Percentiles rank a stretch among this genome's conserved stretches.
Evolutionary conservation across 805 yeast genomes (phyloP).

Genomic region (Kazachstania viticola): DNA sequence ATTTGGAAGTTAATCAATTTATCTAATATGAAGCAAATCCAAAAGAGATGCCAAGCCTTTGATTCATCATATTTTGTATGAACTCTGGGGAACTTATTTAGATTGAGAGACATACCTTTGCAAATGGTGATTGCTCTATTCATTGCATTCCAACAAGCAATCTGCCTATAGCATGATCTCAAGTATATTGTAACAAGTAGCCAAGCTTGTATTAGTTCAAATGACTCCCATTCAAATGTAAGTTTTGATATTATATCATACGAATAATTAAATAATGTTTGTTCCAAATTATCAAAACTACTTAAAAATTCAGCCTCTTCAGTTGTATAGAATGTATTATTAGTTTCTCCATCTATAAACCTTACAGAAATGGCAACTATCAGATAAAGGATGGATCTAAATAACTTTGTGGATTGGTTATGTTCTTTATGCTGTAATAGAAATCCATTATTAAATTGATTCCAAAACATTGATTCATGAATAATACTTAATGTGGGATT

Average conservation of each 20-base stretch:
- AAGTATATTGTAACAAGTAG: conserved; percentile 34
- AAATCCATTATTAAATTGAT: conserved; percentile 32
- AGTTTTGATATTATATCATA: conserved; percentile 30
- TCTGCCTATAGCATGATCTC: conserved; percentile 34
- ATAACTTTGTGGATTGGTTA: conserved; percentile 32
- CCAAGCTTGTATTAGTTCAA: conserved; percentile 42
- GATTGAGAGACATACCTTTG: conserved; percentile 34
- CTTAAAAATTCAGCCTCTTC: conserved; percentile 8
- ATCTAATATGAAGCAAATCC: conserved; percentile 45
- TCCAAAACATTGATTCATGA: conserved; percentile 42
- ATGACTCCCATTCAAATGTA: conserved; percentile 41
- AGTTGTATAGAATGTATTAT: conserved; percentile 3
- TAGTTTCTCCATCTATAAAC: conserved; percentile 31
- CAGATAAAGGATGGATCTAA: conserved; percentile 39
- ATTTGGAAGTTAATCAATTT: conserved; percentile 40
- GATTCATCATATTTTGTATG: conserved; percentile 28
- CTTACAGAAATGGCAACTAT: conserved; percentile 41
- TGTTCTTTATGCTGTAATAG: conserved; percentile 17
- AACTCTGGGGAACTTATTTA: conserved; percentile 19
- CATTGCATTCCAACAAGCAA: conserved; percentile 32
- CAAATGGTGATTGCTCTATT: conserved; percentile 34
- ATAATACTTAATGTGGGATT: conserved; percentile 43
- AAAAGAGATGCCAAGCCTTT: conserved; percentile 42
- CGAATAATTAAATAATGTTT: conserved; percentile 31
- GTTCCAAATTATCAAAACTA: conserved; percentile 26